phyloP scores from a whole-genome alignment of 2,329 filamentous ascomycete species.

The Trichoderma koningii region DNA sequence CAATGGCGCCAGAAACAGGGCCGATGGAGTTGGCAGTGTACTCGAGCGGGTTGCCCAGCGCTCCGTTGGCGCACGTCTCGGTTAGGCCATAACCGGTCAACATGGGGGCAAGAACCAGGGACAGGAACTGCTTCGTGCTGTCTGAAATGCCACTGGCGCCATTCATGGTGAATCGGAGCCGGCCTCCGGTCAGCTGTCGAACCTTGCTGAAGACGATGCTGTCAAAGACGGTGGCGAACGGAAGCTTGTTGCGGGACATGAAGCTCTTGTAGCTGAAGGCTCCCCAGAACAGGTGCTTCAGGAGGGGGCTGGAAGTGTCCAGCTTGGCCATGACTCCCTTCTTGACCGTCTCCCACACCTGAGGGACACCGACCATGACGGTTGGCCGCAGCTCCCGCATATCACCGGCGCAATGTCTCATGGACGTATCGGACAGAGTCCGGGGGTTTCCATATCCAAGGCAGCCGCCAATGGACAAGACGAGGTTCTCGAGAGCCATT shows the following conservation, averaged over 20 bases:
- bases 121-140: slow-evolving; percentile 87
- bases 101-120: slow-evolving; percentile 91
- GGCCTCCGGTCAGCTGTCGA: slow-evolving; percentile 84
- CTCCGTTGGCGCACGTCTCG: slow-evolving; percentile 83
- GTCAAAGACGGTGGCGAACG: slow-evolving; percentile 72
- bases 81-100: slow-evolving; percentile 91
- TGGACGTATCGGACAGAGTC: slow-evolving; percentile 81
- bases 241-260: slow-evolving; percentile 60
- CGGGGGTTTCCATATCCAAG: slow-evolving; percentile 92
- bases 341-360: slow-evolving; percentile 95
- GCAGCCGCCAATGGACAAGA: slow-evolving; percentile 83
- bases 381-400: slow-evolving; percentile 90
- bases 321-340: slow-evolving; percentile 88
- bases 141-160: slow-evolving; percentile 88
- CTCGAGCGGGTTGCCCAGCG: slow-evolving; percentile 79
- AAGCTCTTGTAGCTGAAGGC: slow-evolving; percentile 62
- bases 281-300: slow-evolving; percentile 76
- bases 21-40: slow-evolving; percentile 80
- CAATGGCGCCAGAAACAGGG: slow-evolving; percentile 72
- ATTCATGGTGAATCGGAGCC: slow-evolving; percentile 87
- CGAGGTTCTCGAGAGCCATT: slow-evolving; percentile 91
- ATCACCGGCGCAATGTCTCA: slow-evolving; percentile 89
- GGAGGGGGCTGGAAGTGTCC: slow-evolving; percentile 67
- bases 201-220: slow-evolving; percentile 88
- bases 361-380: slow-evolving; percentile 89